These are phyloP conservation scores for Populus euphratica DNA, from an alignment of 345 rosid species.

Conservation along the genomic window DNA sequence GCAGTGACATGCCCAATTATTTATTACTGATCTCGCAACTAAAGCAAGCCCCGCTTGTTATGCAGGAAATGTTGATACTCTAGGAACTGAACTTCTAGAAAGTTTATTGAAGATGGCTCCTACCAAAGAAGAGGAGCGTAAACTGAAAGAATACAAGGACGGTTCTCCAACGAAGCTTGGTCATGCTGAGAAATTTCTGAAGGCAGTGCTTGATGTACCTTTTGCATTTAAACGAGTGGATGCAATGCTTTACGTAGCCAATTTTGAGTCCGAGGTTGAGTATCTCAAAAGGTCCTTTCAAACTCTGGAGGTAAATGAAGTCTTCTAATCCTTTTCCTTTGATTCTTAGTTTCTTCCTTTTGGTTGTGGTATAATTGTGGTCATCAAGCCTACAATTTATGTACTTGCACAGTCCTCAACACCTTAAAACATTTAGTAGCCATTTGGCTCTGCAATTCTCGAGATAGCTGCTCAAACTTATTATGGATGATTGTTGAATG, in stretches of 20 bases:
- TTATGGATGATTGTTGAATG: background rate
- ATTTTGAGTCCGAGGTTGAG: conserved; percentile 87
- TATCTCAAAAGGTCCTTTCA: conserved; percentile 75
- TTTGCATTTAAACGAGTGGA: conserved; percentile 83
- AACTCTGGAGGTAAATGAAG: conserved; percentile 74
- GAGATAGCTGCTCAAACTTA: background rate
- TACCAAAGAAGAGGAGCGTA: conserved; percentile 88
- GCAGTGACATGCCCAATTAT: background rate
- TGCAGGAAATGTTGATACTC: conserved; percentile 82
- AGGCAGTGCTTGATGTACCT: conserved; percentile 86
- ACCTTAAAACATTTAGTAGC: background rate
- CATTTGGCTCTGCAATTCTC: background rate
- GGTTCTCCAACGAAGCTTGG: conserved; percentile 78
- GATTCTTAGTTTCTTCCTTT: background rate
- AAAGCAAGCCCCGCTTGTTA: conserved; percentile 13
- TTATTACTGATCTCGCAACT: conserved; percentile 4
- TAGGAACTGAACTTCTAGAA: conserved; percentile 95
- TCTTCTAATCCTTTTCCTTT: background rate
- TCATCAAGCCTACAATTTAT: background rate
- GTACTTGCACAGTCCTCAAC: background rate
- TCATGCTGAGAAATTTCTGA: conserved; percentile 87
- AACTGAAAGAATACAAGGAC: conserved; percentile 66
- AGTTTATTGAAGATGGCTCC: conserved; percentile 93
- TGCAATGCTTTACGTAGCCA: conserved; percentile 82
- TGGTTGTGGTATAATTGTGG: background rate